Percentiles rank a stretch among this genome's conserved stretches.
Evolutionary conservation across 768 basidiomycete species (phyloP).

Genomic region (Phylloporus sp.): DNA sequence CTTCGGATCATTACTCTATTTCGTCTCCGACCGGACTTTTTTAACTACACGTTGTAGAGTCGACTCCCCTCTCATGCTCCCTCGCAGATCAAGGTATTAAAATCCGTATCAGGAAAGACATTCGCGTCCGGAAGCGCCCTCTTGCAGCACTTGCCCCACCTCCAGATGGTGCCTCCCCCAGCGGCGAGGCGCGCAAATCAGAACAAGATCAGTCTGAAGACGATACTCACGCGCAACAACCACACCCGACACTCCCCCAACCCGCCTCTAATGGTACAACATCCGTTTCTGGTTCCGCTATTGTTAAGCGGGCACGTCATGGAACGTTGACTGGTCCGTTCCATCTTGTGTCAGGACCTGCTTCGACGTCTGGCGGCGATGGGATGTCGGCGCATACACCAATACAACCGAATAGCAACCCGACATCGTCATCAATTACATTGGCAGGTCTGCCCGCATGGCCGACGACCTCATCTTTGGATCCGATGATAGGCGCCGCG

Average conservation of each 20-base stretch:
- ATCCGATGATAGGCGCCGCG: conserved; percentile 32
- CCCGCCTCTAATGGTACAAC: not conserved
- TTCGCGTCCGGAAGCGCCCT: conserved; percentile 74
- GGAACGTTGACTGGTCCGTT: conserved; percentile 23
- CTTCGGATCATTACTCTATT: conserved; percentile 19
- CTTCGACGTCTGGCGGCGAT: conserved; percentile 14
- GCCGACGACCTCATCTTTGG: conserved; percentile 27
- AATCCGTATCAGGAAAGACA: conserved; percentile 90
- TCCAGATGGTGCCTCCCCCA: conserved; percentile 13
- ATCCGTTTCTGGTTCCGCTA: not conserved
- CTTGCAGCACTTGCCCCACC: conserved; percentile 33
- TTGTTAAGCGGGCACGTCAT: conserved; percentile 28
- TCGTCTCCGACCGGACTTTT: conserved; percentile 8
- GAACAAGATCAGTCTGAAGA: conserved; percentile 32
- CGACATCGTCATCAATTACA: conserved; percentile 17
- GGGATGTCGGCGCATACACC: conserved; percentile 20
- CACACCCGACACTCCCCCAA: conserved; percentile 7
- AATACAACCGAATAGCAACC: conserved; percentile 9
- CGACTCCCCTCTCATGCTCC: conserved; percentile 82
- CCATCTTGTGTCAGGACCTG: conserved; percentile 16
- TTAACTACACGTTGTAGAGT: conserved; percentile 47
- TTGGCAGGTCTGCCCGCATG: conserved; percentile 32
- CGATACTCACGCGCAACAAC: conserved; percentile 11
- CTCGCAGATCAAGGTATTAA: conserved; percentile 96
- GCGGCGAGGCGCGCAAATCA: conserved; percentile 14